Conservation (phyloP, 2,329 filamentous ascomycete species). For the Talaromyces sp. region DNA sequence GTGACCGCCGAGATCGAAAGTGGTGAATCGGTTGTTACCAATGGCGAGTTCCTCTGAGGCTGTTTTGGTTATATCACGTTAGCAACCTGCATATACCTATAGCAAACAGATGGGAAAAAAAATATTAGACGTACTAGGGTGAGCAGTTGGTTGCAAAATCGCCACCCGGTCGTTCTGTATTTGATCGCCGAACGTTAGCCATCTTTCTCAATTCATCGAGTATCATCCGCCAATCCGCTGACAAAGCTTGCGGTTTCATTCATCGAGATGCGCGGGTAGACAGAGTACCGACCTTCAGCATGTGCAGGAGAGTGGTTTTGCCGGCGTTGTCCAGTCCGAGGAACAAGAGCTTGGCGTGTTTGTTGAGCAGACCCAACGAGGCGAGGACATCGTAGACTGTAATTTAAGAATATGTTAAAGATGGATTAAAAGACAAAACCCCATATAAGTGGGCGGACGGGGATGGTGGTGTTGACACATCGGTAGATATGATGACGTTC, state of each 20-base stretch:
- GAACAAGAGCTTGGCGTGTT: slow-evolving; percentile 92
- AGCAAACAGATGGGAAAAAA: not conserved
- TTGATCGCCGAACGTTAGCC: slow-evolving; percentile 8
- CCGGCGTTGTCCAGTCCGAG: slow-evolving; percentile 90
- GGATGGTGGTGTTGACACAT: not conserved
- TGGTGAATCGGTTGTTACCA: slow-evolving; percentile 90
- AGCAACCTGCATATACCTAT: not conserved
- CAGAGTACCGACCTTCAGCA: slow-evolving; percentile 70
- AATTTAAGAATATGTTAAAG: slow-evolving; percentile 13
- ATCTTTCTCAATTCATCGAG: not conserved
- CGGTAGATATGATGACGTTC: not conserved
- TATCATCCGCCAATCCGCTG: not conserved
- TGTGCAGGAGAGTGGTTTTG: slow-evolving; percentile 89
- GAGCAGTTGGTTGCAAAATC: slow-evolving; percentile 81
- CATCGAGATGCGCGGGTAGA: not conserved
- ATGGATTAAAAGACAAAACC: not conserved
- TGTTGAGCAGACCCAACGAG: slow-evolving; percentile 82
- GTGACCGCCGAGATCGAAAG: slow-evolving; percentile 88
- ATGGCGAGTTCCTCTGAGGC: slow-evolving; percentile 89
- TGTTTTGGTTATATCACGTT: slow-evolving; percentile 27
- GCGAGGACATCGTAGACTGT: slow-evolving; percentile 85
- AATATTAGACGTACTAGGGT: slow-evolving; percentile 62
- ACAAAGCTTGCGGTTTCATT: not conserved
- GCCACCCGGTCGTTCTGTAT: slow-evolving; percentile 82
- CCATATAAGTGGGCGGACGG: not conserved